A percentile compares a stretch with the other conserved stretches of the same genome.
phyloP scores from a whole-genome alignment of 2,329 filamentous ascomycete species.

The Verticillium albo-atrum region DNA sequence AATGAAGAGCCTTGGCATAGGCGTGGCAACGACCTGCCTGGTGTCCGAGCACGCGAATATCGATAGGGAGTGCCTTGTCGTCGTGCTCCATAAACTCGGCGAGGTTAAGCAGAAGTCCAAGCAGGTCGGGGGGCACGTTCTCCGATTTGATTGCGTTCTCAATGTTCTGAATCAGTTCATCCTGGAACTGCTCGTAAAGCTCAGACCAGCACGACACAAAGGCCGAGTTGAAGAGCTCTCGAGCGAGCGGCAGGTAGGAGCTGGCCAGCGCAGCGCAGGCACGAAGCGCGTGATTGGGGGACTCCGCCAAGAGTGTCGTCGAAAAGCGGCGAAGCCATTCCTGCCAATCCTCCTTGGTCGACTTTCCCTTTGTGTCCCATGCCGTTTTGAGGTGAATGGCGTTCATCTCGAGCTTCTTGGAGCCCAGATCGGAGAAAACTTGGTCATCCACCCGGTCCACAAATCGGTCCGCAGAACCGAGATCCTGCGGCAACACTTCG shows the following conservation, averaged over 20 bases:
- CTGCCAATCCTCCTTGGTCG: conserved; percentile 97
- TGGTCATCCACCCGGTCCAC: conserved; percentile 74
- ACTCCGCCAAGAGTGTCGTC: conserved; percentile 90
- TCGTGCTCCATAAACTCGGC: conserved; percentile 99
- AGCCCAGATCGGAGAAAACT: conserved; percentile 75
- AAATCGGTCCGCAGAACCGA: conserved; percentile 82
- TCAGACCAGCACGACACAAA: conserved; percentile 99
- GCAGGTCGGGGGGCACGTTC: conserved; percentile 91
- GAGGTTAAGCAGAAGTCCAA: conserved; percentile 90
- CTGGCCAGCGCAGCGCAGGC: conserved; percentile 90
- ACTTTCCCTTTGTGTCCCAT: conserved; percentile 96
- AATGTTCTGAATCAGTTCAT: conserved; percentile 92
- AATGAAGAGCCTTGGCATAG: conserved; percentile 96
- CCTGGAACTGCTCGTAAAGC: conserved; percentile 92
- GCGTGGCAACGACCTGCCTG: conserved; percentile 97
- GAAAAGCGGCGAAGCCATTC: conserved; percentile 98
- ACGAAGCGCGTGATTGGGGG: conserved; percentile 88
- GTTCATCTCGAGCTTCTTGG: conserved; percentile 95
- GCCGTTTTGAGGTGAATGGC: conserved; percentile 95
- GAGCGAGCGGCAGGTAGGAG: conserved; percentile 84
- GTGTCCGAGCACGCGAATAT: conserved; percentile 88
- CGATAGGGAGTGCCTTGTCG: conserved; percentile 95
- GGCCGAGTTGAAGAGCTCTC: conserved; percentile 95
- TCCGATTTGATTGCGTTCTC: conserved; percentile 93
- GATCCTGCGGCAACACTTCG: conserved; percentile 88